Conservation (phyloP, 345 rosid species). For the Geranium rotundifolium region DNA sequence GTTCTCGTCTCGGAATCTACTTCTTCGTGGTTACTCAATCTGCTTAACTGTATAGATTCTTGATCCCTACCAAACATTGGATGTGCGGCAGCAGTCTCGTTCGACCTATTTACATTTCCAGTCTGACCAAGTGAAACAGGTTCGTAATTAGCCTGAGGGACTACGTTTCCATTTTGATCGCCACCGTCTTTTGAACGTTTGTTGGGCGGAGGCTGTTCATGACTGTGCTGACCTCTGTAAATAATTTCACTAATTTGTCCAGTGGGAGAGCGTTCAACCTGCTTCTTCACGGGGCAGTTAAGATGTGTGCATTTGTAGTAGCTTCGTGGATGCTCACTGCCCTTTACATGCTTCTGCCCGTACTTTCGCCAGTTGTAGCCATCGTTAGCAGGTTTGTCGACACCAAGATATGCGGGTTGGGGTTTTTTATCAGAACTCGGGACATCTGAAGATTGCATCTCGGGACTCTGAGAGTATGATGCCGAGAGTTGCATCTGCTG, state of each 20-base stretch:
- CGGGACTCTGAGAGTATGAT: conserved; percentile 28
- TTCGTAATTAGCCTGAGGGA: conserved; percentile 34
- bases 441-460: conserved; percentile 29
- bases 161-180: conserved; percentile 26
- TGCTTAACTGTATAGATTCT: conserved; percentile 28
- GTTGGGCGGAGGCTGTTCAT: conserved; percentile 56
- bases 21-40: conserved; percentile 39
- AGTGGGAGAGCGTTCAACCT: conserved; percentile 76
- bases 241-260: conserved; percentile 89
- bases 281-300: conserved; percentile 80
- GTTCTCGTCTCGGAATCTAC: conserved; percentile 27
- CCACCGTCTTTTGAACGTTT: conserved; percentile 48
- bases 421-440: conserved; percentile 47
- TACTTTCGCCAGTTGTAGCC: conserved; percentile 96
- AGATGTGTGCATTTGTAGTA: conserved; percentile 84
- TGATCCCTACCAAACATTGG: conserved; percentile 25
- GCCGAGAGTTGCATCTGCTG: conserved; percentile 28
- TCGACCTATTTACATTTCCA: conserved; percentile 14
- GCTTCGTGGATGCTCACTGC: conserved; percentile 90
- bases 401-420: conserved; percentile 23
- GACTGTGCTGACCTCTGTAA: conserved; percentile 91
- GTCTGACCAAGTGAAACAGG: conserved; percentile 16
- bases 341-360: conserved; percentile 94
- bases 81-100: conserved; percentile 17
- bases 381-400: conserved; percentile 76